Base-by-base conservation (phyloP, 148 eudicot genomes). In the Camellia sinensis region DNA sequence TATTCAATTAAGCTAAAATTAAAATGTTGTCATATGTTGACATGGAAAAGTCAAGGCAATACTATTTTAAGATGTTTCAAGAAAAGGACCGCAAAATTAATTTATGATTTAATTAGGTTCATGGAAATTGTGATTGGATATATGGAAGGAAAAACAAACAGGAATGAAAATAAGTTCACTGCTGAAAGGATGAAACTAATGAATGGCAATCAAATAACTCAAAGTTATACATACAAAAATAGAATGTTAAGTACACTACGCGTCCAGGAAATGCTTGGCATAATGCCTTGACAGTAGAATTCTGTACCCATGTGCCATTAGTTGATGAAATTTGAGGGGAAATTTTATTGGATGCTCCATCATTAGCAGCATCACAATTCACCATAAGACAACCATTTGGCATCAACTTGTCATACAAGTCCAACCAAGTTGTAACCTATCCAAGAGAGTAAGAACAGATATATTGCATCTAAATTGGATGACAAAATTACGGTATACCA, bases 321-420 rank as follows among this genome's bases (percentile, higher is more conserved):
- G 7, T 74, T 43, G 77, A 13, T n/a, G 71, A 60, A 50, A 12
- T 37, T 52, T 74, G 79, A 57, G 80, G 71, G 22, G 40, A 53
- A 66, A 53, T 29, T 68, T 53, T 45, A 69, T 68, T 56, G 21
- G 75, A 67, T 15, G 50, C 65, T 60, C 53, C 81, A 75, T 66
- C 61, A 78, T 61, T 76, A n/a, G 81, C 84, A 60, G 89, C 97
- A 57, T 90, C 97, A 87, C 99, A 95, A 71, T 95, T 95, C 73
- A 95, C 97, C 97, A 95, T 95, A 41, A 95, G 71, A 43, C 99
- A 90, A 48, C 99, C 97, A 78, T 86, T 79, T 61, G 92, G 91
- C 97, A 90, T 95, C 77, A 95, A 82, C 64, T 87, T 92, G 17
- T 87, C 78, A 40, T 80, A 75, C 78, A 95, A 81, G 10, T 85